A percentile compares a stretch with the other conserved stretches of the same genome.
Evolutionary conservation across 805 yeast genomes (phyloP).

Genomic region (Kurtzmaniella fragi): DNA sequence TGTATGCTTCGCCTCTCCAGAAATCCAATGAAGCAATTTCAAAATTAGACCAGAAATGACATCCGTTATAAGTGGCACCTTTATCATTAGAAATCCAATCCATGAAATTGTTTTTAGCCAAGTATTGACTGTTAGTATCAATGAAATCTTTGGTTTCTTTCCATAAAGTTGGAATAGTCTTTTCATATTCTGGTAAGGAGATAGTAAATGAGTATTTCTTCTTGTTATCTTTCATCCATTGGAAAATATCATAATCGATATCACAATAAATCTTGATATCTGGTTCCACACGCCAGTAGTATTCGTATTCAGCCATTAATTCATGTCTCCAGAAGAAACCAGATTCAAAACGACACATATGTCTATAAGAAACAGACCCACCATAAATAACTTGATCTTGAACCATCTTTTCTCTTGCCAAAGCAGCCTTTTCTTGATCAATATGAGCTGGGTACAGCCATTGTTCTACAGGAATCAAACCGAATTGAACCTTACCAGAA

Average conservation of each 20-base stretch:
- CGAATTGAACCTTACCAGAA: constrained; percentile 76
- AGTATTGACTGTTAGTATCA: constrained; percentile 51
- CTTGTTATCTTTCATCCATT: constrained; percentile 65
- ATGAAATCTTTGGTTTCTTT: constrained; percentile 65
- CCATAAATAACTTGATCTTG: constrained; percentile 64
- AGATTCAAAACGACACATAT: constrained; percentile 89
- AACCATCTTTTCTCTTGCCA: constrained; percentile 54
- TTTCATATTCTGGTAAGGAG: constrained; percentile 72
- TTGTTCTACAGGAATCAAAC: constrained; percentile 73
- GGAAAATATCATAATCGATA: constrained; percentile 81
- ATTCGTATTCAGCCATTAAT: constrained; percentile 68
- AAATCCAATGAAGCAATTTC: constrained; percentile 72
- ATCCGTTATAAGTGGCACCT: constrained; percentile 68
- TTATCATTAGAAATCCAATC: constrained; percentile 65
- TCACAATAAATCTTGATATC: constrained; percentile 78
- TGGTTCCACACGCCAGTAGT: constrained; percentile 96
- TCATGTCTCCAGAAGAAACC: constrained; percentile 86
- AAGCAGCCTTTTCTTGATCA: constrained; percentile 66
- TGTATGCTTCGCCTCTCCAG: constrained; percentile 71
- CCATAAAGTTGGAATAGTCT: constrained; percentile 87
- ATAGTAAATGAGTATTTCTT: constrained; percentile 89
- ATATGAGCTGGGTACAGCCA: constrained; percentile 88
- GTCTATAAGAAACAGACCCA: constrained; percentile 71
- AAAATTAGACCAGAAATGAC: constrained; percentile 91
- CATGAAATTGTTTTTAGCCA: constrained; percentile 61